A percentile compares a stretch with the other conserved stretches of the same genome.
Conservation (phyloP, 768 basidiomycete species). For the Lactarius deliciosus region DNA sequence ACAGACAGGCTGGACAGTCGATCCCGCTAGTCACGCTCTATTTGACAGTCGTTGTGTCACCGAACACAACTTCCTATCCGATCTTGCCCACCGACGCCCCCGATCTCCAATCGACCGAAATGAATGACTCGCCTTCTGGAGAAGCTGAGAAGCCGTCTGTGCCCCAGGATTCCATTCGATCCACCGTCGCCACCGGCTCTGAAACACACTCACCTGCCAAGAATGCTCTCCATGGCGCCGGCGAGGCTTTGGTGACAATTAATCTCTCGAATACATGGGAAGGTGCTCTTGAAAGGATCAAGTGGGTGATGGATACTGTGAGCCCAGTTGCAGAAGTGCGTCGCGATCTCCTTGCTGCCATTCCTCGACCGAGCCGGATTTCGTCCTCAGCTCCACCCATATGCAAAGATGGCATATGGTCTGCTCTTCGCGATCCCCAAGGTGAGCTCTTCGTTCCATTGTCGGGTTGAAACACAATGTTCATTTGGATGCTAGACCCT, state of each 20-base stretch:
- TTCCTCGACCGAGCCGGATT: background rate
- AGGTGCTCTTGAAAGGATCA: background rate
- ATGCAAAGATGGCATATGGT: background rate
- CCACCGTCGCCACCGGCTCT: background rate
- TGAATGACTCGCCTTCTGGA: background rate
- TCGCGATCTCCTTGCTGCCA: background rate
- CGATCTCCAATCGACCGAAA: background rate
- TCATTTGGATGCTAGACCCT: background rate
- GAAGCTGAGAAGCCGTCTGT: background rate
- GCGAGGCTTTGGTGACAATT: background rate
- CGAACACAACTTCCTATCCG: background rate
- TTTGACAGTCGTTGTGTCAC: background rate
- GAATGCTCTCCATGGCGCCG: background rate
- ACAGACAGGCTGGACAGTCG: background rate
- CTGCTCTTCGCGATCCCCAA: background rate
- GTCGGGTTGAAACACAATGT: background rate
- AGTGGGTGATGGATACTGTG: background rate
- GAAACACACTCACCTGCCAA: background rate
- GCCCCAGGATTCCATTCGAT: background rate
- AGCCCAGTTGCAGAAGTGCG: background rate
- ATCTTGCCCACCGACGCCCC: background rate
- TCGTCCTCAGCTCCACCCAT: background rate
- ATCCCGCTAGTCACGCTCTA: background rate
- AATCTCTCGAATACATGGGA: background rate
- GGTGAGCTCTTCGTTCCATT: background rate